Evolutionary conservation across 495 filamentous ascomycete species (phyloP).

Genomic region (Apiosordaria backusii): DNA sequence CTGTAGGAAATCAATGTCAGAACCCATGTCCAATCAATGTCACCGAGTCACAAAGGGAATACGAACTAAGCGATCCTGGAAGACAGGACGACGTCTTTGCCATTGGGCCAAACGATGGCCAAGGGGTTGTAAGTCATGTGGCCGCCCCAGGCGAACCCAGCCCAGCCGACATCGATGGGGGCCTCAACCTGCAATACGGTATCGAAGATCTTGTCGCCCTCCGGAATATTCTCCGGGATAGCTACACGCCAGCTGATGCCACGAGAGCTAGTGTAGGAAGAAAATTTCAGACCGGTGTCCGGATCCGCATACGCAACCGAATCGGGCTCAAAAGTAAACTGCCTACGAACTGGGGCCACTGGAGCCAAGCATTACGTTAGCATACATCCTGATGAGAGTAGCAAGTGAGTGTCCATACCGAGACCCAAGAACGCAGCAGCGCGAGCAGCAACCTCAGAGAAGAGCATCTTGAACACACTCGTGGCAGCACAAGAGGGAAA

Average conservation of each 20-base stretch:
- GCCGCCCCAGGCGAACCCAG: conserved; percentile 46
- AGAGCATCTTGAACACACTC: conserved; percentile 24
- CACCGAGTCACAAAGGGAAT: not conserved
- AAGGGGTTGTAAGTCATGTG: conserved; percentile 48
- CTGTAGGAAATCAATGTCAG: conserved; percentile 26
- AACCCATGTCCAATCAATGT: not conserved
- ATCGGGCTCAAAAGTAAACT: conserved; percentile 33
- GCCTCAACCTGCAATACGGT: conserved; percentile 41
- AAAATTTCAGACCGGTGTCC: conserved; percentile 42
- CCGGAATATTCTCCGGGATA: conserved; percentile 33
- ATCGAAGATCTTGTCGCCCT: conserved; percentile 35
- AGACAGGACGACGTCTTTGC: conserved; percentile 35
- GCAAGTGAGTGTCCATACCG: conserved; percentile 15
- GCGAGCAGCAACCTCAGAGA: conserved; percentile 17
- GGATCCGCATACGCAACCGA: conserved; percentile 34
- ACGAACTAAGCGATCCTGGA: conserved; percentile 45
- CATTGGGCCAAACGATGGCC: conserved; percentile 43
- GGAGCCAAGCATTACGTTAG: not conserved
- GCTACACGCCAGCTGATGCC: conserved; percentile 41
- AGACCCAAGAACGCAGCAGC: conserved; percentile 27
- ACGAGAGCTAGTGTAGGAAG: conserved; percentile 38
- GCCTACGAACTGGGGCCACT: conserved; percentile 19
- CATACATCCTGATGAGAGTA: not conserved
- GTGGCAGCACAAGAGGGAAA: conserved; percentile 1
- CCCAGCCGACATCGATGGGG: conserved; percentile 42